These are phyloP conservation scores for Nevesoporus exiguus DNA, from an alignment of 768 basidiomycete genomes.

Conservation along the genomic window DNA sequence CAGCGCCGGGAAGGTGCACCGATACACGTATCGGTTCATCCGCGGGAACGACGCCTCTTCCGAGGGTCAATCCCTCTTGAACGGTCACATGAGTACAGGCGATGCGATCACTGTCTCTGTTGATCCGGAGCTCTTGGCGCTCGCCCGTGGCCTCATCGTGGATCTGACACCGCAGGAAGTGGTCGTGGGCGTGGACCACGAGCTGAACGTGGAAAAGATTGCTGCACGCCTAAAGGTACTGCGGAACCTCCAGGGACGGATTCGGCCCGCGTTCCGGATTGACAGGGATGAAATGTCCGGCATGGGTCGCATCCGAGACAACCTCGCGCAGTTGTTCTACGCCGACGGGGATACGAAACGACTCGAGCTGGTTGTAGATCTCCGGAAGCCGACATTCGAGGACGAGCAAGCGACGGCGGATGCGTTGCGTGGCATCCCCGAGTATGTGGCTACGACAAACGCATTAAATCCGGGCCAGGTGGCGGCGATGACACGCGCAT, in stretches of 20 bases:
- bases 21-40: conserved; percentile 72
- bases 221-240: conserved; percentile 35
- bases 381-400: conserved; percentile 64
- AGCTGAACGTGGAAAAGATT: conserved; percentile 52
- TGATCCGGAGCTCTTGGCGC: conserved; percentile 80
- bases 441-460: conserved; percentile 32
- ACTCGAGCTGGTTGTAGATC: conserved; percentile 78
- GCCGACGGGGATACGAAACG: conserved; percentile 65
- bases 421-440: conserved; percentile 20
- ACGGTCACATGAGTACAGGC: conserved; percentile 71
- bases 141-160: conserved; percentile 80
- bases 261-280: conserved; percentile 61
- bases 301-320: conserved; percentile 85
- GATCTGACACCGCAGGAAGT: conserved; percentile 63
- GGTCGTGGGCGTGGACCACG: conserved; percentile 80
- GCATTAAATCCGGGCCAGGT: conserved; percentile 70
- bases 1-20: conserved; percentile 61
- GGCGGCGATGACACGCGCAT: conserved; percentile 65
- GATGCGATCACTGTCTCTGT: conserved; percentile 88
- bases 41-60: conserved; percentile 27
- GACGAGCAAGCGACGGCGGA: conserved; percentile 21
- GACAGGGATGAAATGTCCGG: conserved; percentile 94
- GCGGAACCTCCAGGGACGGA: conserved; percentile 11
- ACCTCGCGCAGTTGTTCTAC: conserved; percentile 87
- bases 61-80: conserved; percentile 45